phyloP scores from a whole-genome alignment of 2,329 filamentous ascomycete genomes.

The Pseudopyricularia javanii region DNA sequence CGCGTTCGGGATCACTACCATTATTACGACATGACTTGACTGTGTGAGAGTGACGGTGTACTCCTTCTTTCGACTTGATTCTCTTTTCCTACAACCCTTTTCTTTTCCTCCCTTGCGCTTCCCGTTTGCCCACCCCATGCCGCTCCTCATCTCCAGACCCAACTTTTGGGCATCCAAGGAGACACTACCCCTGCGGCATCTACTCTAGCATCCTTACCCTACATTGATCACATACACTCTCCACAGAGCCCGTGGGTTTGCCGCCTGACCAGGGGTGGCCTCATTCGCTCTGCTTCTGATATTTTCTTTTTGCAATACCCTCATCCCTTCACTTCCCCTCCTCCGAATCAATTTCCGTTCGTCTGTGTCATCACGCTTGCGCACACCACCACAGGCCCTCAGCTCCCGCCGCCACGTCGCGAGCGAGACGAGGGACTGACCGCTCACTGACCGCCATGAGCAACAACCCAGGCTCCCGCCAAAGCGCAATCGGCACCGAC shows the following conservation, averaged over 20 bases:
- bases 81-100: not conserved
- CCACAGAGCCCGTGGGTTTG: not conserved
- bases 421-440: not conserved
- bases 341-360: not conserved
- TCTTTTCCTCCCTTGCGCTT: not conserved
- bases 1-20: not conserved
- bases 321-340: not conserved
- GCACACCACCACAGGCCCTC: not conserved
- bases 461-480: slow-evolving; percentile 13
- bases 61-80: not conserved
- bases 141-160: too few species aligned
- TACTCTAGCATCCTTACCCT: not conserved
- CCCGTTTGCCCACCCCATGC: too few species aligned
- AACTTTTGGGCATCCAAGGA: too few species aligned
- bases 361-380: not conserved
- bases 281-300: not conserved
- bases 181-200: not conserved
- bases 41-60: not conserved
- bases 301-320: not conserved
- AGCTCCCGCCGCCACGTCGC: slow-evolving; percentile 8
- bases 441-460: slow-evolving; percentile 20
- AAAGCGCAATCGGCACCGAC: slow-evolving; percentile 16
- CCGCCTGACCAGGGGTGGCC: not conserved
- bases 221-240: not conserved
- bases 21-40: not conserved